Base-by-base conservation (phyloP, 371 early-diverging fungal genomes). In the Mucor racemosus region DNA sequence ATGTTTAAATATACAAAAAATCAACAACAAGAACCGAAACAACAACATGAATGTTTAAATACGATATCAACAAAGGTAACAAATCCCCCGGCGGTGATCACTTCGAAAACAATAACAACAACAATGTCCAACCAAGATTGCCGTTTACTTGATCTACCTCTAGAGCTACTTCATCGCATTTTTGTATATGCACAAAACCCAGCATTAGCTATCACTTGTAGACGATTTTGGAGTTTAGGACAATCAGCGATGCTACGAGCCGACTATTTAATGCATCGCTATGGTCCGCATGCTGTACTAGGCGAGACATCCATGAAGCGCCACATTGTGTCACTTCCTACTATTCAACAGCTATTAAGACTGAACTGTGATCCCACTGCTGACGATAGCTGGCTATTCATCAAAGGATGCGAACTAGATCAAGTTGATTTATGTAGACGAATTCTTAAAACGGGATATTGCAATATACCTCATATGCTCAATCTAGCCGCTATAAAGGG, bases 111-210 rank as follows among this genome's bases (percentile, higher is more conserved):
- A 5, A 35, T 21, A 55, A 15, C 15, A 14, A 55, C 8, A 0
- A 34, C 33, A 14, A 35, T 17, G n/a, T 6, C 7, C 35, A 15
- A 6, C 35, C 1, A 15, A 35, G n/a, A n/a, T 14, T 55, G 56
- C 34, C 56, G 35, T 17, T 19, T 69, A 56, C 57, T 69, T 13
- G 19, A 50, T 38, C 44, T 80, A 7, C 80, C 80, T 7, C 53
- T 63, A 9, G 80, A 80, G 54, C 71, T 80, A 10, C 63, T 60
- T 54, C 63, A 57, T 4, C 59, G 69, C 11, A 82, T 82, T 38
- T 79, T 82, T 65, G 55, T 77, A 4, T 54, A 72, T 36, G 73
- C 80, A 5, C 80, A 77, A 58, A 82, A 76, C 58, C 75, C 79
- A 33, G 48, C 61, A 11, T 31, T 82, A 10, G 65, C 61, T 4